phyloP scores from a whole-genome alignment of 169 alveolate genomes.

The Plasmodium knowlesi region DNA sequence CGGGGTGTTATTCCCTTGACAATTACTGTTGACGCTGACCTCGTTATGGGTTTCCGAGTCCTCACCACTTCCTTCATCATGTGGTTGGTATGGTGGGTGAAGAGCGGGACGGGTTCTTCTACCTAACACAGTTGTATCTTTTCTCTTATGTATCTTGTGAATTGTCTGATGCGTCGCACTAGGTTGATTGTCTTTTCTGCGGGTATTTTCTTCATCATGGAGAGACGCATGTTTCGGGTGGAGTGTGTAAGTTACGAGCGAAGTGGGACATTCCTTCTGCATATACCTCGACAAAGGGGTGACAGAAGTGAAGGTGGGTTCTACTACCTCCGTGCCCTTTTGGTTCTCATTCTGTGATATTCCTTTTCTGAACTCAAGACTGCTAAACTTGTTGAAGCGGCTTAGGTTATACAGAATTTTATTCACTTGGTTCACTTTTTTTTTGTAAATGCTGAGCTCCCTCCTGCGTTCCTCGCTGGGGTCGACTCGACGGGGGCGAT shows the following conservation, averaged over 20 bases:
- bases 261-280: not conserved
- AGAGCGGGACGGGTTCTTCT: not conserved
- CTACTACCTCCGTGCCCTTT: not conserved
- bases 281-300: not conserved
- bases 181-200: not conserved
- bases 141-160: not conserved
- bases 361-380: constrained; percentile 6
- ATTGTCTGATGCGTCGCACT: not conserved
- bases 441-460: constrained; percentile 12
- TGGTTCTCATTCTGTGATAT: not conserved
- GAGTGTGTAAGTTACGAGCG: not conserved
- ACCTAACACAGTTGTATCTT: not conserved
- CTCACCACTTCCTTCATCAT: not conserved
- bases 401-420: constrained; percentile 50
- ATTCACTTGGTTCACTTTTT: constrained; percentile 41
- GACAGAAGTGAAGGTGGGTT: not conserved
- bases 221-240: not conserved
- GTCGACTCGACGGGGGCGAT: not conserved
- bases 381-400: constrained; percentile 21
- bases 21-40: not conserved
- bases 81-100: not conserved
- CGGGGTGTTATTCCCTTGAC: not conserved
- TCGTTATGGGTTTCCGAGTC: not conserved
- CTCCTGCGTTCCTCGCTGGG: not conserved
- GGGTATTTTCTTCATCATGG: not conserved